A percentile compares a stretch with the other conserved stretches of the same genome.
Conservation (phyloP, 257 asterid genomes). For the Lycium barbarum region DNA sequence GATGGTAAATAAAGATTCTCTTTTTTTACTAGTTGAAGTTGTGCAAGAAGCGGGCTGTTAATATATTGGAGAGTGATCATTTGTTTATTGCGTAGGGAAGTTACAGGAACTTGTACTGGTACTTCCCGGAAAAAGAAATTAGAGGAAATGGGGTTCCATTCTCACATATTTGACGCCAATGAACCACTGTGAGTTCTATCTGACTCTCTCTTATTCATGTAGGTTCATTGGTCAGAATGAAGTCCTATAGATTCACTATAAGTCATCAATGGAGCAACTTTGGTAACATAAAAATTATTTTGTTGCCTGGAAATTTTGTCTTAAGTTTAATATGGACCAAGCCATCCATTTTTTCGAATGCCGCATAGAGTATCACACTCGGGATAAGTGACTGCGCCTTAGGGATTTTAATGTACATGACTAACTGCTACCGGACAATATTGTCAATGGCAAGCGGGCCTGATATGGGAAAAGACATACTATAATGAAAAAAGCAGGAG, state of each 20-base stretch:
- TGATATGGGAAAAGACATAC: background rate
- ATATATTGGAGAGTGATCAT: background rate
- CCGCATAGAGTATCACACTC: background rate
- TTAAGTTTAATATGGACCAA: background rate
- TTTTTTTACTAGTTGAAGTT: background rate
- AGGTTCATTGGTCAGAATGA: background rate
- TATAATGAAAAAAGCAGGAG: background rate
- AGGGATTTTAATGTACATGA: background rate
- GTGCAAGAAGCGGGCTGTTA: background rate
- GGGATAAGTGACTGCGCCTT: background rate
- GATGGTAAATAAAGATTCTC: slow-evolving; percentile 54
- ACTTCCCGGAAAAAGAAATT: slow-evolving; percentile 58
- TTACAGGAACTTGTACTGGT: slow-evolving; percentile 83
- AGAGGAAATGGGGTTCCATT: slow-evolving; percentile 65
- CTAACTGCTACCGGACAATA: background rate
- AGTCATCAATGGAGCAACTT: background rate
- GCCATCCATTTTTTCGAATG: background rate
- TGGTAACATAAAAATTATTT: background rate
- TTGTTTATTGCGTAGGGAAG: slow-evolving; percentile 53
- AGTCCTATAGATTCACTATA: background rate
- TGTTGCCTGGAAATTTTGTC: background rate
- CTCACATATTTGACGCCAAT: slow-evolving; percentile 68
- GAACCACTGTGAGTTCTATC: slow-evolving; percentile 55
- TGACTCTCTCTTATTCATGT: background rate
- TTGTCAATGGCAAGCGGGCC: background rate